Evolutionary conservation across 2,329 filamentous ascomycete species (phyloP), one percentile per base, ranked within the genome.

Genomic region (Paecilomyces sp.): DNA sequence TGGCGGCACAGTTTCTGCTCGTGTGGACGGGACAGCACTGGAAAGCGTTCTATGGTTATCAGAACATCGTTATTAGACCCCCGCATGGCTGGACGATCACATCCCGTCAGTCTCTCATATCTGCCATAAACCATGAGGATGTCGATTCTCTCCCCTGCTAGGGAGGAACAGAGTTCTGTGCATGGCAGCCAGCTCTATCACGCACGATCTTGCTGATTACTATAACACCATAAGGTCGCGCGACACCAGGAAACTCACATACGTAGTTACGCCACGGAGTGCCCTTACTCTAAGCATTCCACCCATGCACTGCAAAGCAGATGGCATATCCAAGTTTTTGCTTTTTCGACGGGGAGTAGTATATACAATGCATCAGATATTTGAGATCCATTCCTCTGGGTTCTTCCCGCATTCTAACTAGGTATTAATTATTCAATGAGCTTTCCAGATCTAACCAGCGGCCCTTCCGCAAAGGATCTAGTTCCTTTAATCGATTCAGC

Each of bases 381-480:
- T 31, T n/a, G 30, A 15, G 22, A 57, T 22, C 36, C 54, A 56
- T 34, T 57, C 59, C 34, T 36, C 59, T 52, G 7, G 31, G 54
- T 56, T 61, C 60, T 67, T 73, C 69, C 53, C 31, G 15, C 30
- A 18, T 55, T 55, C 22, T 22, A 55, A 36, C 30, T 28, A 28
- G 25, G 3, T 28, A 28, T 28, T 28, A 28, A 22, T 6, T 18
- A 56, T 51, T 51, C 63, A 82, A 67, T 64, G 68, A 74, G 61
- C 73, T 77, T 70, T 86, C 84, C 61, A 92, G 70, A 70, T 95
- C 90, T 18, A 81, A 71, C 91, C 92, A 96, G 65, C 91, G 81
- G 13, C 90, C 88, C 54, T 77, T 83, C 63, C 91, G 83, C 74
- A 92, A 81, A 2, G 88, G 86, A 76, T 96, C 92, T 28, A 95